Evolutionary conservation across 1,284 basidiomycete genomes (phyloP), one percentile per base, ranked within the genome.

Genomic region (Trametes versicolor): DNA sequence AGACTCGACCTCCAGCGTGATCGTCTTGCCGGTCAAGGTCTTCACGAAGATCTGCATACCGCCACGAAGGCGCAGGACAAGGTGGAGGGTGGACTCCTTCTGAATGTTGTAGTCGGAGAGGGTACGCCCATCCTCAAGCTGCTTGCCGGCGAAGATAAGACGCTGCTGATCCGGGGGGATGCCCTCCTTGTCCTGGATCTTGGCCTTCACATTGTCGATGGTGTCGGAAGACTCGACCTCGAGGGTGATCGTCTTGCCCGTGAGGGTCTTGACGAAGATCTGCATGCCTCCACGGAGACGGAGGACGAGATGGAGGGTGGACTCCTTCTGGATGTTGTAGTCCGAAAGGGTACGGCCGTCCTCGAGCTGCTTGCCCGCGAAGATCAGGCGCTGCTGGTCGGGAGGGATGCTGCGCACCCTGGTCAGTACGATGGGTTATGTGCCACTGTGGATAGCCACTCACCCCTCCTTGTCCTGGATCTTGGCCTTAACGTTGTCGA

Each of bases 11-110:
- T 96, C 94, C 36, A 96, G 83, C n/a, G 95, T 96, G 79, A 97
- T 97, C 15, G 95, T 97, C 88, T 97, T 97, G 55, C 96, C 95
- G 19, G 95, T 97, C 64, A 97, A 82, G 63, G 89, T 92, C 82
- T 95, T 95, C 66, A 95, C 93, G 74, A 95, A 94, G 73, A 94
- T 94, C 74, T 94, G 92, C 93, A 94, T 94, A 29, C 94, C 94
- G 74, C 94, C 94, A 79, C 94, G 92, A 58, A 96, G 89, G 80
- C 93, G 92, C 70, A 96, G 88, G 51, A 89, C 87, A 29, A 96
- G 87, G 77, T 96, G 94, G 65, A 96, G 91, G 51, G 95, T 96
- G 0, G 86, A 87, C 73, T 90, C 88, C 77, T 90, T 90, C 84
- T 90, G 88, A 51, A 90, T 90, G 77, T 93, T 95, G 83, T 94